Evolutionary conservation across 371 early-diverging fungal species (phyloP), one percentile per base, ranked within the genome.

Genomic region (Apophysomyces elegans): DNA sequence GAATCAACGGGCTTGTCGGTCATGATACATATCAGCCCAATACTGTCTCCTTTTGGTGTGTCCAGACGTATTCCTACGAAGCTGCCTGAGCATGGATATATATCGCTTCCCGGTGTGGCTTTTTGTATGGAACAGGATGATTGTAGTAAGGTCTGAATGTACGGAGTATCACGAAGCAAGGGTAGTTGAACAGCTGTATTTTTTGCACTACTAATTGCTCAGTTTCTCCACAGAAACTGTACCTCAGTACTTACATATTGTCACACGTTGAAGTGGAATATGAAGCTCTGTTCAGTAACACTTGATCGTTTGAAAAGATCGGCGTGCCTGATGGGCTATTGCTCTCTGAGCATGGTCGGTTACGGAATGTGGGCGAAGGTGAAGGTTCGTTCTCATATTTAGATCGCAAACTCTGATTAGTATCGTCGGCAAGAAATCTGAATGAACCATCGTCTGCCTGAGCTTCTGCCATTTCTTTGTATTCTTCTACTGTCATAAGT

Each of bases 401-500:
- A 21, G 21, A 21, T 50, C 9, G 54, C 54, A 50, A 18, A 26
- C 11, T 50, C 7, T 21, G 21, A 32, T 32, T 26, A 21, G 9
- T 21, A 50, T 50, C 21, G n/a, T 26, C 54, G 21, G 54, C 9
- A 2, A 50, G 5, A 50, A 50, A 26, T 21, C 54, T 50, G 11
- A 50, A 50, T 1, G 54, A 5, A 18, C 21, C 7, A 50, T 11
- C 21, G 9, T 50, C 54, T 50, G 5, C 5, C 21, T 16, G 54
- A 9, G 54, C 16, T 18, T 50, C 54, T 50, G 54, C 54, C 54
- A 50, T 18, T 50, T 62, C 44, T 44, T 44, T 54, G 39, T 63
- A 59, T 58, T 63, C 59, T 16, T 63, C 63, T 21, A 44, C 59
- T n/a, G 63, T 62, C 63, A 68, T 63, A 56, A 68, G 63, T 32